These are phyloP conservation scores for Solanum aculeatissimum DNA, from an alignment of 305 asterid species.

Conservation along the genomic window DNA sequence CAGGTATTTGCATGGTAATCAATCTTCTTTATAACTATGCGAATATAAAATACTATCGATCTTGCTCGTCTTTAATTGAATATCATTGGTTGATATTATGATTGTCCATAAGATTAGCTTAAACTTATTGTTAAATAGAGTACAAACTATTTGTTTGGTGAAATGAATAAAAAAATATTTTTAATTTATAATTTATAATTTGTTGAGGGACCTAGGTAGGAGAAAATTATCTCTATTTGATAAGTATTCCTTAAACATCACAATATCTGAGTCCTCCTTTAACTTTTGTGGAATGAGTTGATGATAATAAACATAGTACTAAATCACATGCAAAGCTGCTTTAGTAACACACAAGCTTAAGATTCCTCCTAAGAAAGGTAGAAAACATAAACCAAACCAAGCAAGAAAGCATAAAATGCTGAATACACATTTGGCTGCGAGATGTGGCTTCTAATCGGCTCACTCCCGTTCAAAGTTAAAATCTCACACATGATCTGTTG, in stretches of 20 bases:
- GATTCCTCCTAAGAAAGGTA: not conserved
- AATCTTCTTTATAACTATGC: no score
- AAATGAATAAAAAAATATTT: no score
- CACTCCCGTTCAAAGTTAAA: not conserved
- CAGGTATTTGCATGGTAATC: no score
- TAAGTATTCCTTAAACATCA: not conserved
- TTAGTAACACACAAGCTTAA: not conserved
- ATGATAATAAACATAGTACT: not conserved
- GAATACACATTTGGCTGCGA: not conserved
- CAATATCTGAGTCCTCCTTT: not conserved
- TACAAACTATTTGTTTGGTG: not conserved
- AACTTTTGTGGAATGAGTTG: not conserved
- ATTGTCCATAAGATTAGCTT: not conserved
- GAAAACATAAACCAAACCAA: slow-evolving; percentile 14
- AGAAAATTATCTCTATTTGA: not conserved
- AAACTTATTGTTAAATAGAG: not conserved
- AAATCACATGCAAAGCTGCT: not conserved
- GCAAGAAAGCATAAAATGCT: slow-evolving; percentile 37
- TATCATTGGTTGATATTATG: not conserved
- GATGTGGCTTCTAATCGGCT: not conserved
- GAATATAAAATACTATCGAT: no score
- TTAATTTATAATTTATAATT: no score
- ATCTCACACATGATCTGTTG: not conserved
- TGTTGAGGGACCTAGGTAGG: no score
- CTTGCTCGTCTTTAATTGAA: no score